These are phyloP conservation scores for Blastomyces emzantsi DNA, from an alignment of 2,329 filamentous ascomycete species.

Conservation along the genomic window DNA sequence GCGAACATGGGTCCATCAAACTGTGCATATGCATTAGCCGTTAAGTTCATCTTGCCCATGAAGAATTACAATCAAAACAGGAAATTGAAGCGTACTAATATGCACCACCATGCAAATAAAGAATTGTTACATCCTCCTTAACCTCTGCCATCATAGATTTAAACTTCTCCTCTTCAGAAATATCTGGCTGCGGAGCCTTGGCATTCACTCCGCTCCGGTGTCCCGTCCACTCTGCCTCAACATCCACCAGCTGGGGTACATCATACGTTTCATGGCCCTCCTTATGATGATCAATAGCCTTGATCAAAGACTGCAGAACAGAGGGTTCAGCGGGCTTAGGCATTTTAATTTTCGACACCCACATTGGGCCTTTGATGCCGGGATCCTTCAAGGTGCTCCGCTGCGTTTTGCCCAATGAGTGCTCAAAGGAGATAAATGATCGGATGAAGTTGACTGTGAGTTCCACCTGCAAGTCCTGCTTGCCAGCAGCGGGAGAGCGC, in stretches of 20 bases:
- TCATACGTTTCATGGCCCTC: slow-evolving; percentile 32
- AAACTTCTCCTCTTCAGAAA: slow-evolving; percentile 39
- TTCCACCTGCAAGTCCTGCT: slow-evolving; percentile 70
- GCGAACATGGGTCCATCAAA: slow-evolving; percentile 38
- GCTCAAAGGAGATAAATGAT: slow-evolving; percentile 46
- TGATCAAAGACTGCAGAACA: slow-evolving; percentile 30
- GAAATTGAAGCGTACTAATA: slow-evolving; percentile 32
- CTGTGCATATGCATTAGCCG: slow-evolving; percentile 18
- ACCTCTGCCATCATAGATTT: slow-evolving; percentile 31
- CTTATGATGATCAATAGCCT: slow-evolving; percentile 33
- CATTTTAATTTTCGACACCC: slow-evolving; percentile 64
- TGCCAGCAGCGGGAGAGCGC: slow-evolving; percentile 59
- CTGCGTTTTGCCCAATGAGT: slow-evolving; percentile 56
- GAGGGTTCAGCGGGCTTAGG: slow-evolving; percentile 48
- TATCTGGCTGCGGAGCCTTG: slow-evolving; percentile 30
- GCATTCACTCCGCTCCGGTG: slow-evolving; percentile 33
- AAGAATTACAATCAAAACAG: background rate
- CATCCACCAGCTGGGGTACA: slow-evolving; percentile 27
- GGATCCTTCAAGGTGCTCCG: slow-evolving; percentile 52
- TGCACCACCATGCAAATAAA: slow-evolving; percentile 42
- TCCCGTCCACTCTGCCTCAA: slow-evolving; percentile 41
- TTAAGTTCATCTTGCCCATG: background rate
- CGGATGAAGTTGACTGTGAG: slow-evolving; percentile 65
- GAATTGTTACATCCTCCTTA: slow-evolving; percentile 33
- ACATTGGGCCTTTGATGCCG: slow-evolving; percentile 67